Conservation (phyloP, 192 early-diverging fungal genomes). For the Nowakowskiella sp. region DNA sequence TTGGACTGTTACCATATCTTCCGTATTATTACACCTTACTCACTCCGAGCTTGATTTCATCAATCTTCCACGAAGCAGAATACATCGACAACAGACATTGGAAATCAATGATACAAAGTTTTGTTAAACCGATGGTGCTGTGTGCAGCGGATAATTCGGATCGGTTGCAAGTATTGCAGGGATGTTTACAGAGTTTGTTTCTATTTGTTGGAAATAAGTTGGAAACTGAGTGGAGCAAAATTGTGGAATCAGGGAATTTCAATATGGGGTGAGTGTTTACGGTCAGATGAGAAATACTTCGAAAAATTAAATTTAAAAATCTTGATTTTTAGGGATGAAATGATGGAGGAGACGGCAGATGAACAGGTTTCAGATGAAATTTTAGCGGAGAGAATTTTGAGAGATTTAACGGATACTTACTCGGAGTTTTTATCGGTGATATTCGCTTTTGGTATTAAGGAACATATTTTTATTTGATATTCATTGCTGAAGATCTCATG, state of each 20-base stretch:
- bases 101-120: slow-evolving; percentile 20
- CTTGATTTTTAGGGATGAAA: neutral
- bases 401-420: slow-evolving; percentile 24
- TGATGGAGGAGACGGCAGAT: neutral
- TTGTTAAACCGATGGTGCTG: slow-evolving; percentile 2
- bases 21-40: slow-evolving; percentile 12
- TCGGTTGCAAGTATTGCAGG: slow-evolving; percentile 22
- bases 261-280: neutral
- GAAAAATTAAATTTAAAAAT: slow-evolving; percentile 2
- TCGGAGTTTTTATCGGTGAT: slow-evolving; percentile 16
- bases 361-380: slow-evolving; percentile 27
- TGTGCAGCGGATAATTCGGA: slow-evolving; percentile 21
- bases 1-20: slow-evolving; percentile 15
- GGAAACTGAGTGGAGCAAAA: slow-evolving; percentile 20
- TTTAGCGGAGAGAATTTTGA: slow-evolving; percentile 18
- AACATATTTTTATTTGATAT: neutral
- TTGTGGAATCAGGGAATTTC: slow-evolving; percentile 7
- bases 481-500: neutral
- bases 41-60: neutral
- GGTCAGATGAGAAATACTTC: slow-evolving; percentile 17
- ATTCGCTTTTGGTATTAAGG: slow-evolving; percentile 9
- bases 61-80: slow-evolving; percentile 10
- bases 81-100: slow-evolving; percentile 26
- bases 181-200: slow-evolving; percentile 12
- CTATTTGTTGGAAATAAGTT: slow-evolving; percentile 13